Conservation (phyloP, 2,329 filamentous ascomycete genomes). For the Rhynchosporium secalis region DNA sequence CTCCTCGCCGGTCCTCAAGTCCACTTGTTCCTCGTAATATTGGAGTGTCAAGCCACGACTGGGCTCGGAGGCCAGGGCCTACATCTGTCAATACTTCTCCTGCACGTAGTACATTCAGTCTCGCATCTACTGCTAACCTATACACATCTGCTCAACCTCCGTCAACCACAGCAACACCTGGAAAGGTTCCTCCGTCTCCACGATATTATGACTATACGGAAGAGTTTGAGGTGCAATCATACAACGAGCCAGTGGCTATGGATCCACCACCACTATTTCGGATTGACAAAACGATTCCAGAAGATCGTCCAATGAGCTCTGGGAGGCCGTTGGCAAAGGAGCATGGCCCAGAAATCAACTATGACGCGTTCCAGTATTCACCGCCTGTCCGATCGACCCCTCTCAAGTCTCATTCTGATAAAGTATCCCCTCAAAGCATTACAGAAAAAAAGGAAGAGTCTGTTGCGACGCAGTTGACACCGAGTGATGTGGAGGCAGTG, state of each 20-base stretch:
- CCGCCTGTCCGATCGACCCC: neutral
- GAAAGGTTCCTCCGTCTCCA: conserved; percentile 35
- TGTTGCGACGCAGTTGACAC: neutral
- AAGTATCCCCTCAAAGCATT: neutral
- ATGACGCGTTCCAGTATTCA: neutral
- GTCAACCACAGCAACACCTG: conserved; percentile 36
- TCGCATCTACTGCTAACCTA: conserved; percentile 37
- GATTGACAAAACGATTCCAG: conserved; percentile 36
- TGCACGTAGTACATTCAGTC: conserved; percentile 36
- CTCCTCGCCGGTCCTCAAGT: conserved; percentile 34
- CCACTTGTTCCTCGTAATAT: conserved; percentile 28
- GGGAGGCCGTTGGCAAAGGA: conserved; percentile 20
- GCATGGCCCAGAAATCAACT: neutral
- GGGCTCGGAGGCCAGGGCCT: conserved; percentile 28
- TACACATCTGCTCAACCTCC: conserved; percentile 23
- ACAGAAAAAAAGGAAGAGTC: neutral
- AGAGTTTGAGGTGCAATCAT: conserved; percentile 37
- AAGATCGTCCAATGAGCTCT: conserved; percentile 34
- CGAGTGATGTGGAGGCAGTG: neutral
- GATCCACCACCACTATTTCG: conserved; percentile 36
- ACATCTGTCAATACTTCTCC: conserved; percentile 36
- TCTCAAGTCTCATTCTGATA: neutral
- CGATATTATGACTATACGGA: conserved; percentile 42
- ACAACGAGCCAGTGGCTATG: conserved; percentile 21
- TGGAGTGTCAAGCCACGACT: conserved; percentile 27